Percentiles rank a stretch among this genome's conserved stretches.
phyloP scores from a whole-genome alignment of 2,329 filamentous ascomycete species.

The Aschersonia sp. region DNA sequence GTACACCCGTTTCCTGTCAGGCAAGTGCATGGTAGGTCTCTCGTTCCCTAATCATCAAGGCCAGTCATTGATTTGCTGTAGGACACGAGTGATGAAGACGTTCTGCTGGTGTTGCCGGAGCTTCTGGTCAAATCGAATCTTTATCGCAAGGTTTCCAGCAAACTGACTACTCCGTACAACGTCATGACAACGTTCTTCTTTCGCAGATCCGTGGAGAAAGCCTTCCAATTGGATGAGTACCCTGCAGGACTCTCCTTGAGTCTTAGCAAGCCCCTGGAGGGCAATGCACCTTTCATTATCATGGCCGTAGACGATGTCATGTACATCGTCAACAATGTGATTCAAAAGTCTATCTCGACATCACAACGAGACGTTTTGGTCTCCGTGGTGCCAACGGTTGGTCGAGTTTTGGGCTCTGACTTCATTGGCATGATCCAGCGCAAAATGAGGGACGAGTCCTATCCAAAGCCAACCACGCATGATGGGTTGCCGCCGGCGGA shows the following conservation, averaged over 20 bases:
- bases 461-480: constrained; percentile 65
- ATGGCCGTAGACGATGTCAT: constrained; percentile 96
- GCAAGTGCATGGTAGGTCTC: constrained; percentile 61
- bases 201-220: constrained; percentile 88
- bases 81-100: constrained; percentile 37
- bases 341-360: constrained; percentile 76
- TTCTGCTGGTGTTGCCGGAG: constrained; percentile 50
- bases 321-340: constrained; percentile 92
- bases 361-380: constrained; percentile 66
- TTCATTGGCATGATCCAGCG: constrained; percentile 96
- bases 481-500: constrained; percentile 78
- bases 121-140: constrained; percentile 70
- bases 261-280: constrained; percentile 53
- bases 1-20: constrained; percentile 77
- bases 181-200: constrained; percentile 94
- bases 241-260: constrained; percentile 68
- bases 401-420: constrained; percentile 69
- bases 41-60: background rate
- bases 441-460: constrained; percentile 93
- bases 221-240: constrained; percentile 88
- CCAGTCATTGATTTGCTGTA: constrained; percentile 13
- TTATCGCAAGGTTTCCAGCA: constrained; percentile 59
- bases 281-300: constrained; percentile 80
- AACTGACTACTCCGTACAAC: constrained; percentile 71
- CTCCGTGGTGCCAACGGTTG: constrained; percentile 63